Conservation (phyloP, 2,329 filamentous ascomycete species). For the Pseudodiploospora longispora region DNA sequence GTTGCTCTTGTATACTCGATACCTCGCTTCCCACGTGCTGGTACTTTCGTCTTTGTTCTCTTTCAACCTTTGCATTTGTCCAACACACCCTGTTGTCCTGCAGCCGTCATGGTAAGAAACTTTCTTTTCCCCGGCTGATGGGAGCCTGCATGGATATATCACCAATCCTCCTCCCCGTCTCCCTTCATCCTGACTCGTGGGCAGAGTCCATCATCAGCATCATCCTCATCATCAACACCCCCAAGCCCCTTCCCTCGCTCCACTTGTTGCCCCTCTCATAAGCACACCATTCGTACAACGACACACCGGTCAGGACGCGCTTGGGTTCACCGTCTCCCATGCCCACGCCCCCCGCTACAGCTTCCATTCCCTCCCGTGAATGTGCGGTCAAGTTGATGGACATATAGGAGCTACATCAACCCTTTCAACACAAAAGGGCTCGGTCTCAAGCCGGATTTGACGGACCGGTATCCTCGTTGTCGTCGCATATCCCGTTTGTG, state of each 20-base stretch:
- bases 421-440: slow-evolving; percentile 21
- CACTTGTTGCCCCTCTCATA: neutral
- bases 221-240: neutral
- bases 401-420: slow-evolving; percentile 22
- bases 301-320: neutral
- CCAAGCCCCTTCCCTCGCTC: neutral
- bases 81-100: slow-evolving; percentile 31
- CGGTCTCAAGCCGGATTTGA: slow-evolving; percentile 18
- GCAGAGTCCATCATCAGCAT: slow-evolving; percentile 8
- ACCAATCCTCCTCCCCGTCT: slow-evolving; percentile 26
- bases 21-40: slow-evolving; percentile 26
- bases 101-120: slow-evolving; percentile 42
- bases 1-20: slow-evolving; percentile 27
- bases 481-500: slow-evolving; percentile 13
- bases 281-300: slow-evolving; percentile 1
- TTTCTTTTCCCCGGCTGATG: slow-evolving; percentile 27
- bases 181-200: slow-evolving; percentile 14
- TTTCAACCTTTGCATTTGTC: slow-evolving; percentile 24
- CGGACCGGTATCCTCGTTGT: slow-evolving; percentile 14
- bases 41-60: slow-evolving; percentile 28
- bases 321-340: neutral
- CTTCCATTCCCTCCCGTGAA: neutral
- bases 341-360: neutral
- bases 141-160: slow-evolving; percentile 39
- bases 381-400: slow-evolving; percentile 32